Conservation (phyloP, 1,284 basidiomycete genomes). For the Cryptococcus sp. region DNA sequence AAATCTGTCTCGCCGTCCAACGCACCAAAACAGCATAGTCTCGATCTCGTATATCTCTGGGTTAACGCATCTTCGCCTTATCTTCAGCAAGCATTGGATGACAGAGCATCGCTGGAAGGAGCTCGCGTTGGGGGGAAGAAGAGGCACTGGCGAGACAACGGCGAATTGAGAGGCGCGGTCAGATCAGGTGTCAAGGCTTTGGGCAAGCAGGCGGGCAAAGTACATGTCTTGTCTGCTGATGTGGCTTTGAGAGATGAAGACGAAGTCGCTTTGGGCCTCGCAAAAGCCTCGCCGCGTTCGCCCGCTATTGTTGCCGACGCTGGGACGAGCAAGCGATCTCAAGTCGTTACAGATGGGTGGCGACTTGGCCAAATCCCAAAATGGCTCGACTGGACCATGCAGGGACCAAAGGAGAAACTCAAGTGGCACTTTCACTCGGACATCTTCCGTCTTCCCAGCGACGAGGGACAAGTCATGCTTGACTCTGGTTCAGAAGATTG, state of each 20-base stretch:
- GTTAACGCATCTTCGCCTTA: conserved; percentile 40
- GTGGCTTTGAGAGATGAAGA: conserved; percentile 21
- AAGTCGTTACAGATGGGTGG: conserved; percentile 16
- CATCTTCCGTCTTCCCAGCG: conserved; percentile 38
- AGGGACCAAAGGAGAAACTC: conserved; percentile 17
- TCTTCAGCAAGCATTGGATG: conserved; percentile 26
- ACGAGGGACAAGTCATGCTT: conserved; percentile 23
- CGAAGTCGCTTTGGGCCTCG: conserved; percentile 4
- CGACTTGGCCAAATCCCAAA: conserved; percentile 41
- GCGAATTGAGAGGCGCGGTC: conserved; percentile 43
- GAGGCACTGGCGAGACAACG: conserved; percentile 45
- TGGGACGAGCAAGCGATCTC: background rate
- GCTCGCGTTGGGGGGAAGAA: conserved; percentile 19
- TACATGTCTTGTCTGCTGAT: conserved; percentile 44
- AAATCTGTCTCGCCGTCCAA: background rate
- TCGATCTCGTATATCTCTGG: conserved; percentile 45
- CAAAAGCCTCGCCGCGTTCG: background rate
- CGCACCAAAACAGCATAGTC: conserved; percentile 5
- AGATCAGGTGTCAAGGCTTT: conserved; percentile 33
- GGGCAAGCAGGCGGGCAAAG: conserved; percentile 19
- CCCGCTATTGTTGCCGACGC: background rate
- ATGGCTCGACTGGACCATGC: conserved; percentile 41
- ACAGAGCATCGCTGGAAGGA: conserved; percentile 26
- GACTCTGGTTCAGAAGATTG: conserved; percentile 1
- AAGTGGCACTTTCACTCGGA: conserved; percentile 46